These are phyloP conservation scores for Dactylonectria macrodidyma DNA, from an alignment of 2,329 filamentous ascomycete genomes.

Conservation along the genomic window DNA sequence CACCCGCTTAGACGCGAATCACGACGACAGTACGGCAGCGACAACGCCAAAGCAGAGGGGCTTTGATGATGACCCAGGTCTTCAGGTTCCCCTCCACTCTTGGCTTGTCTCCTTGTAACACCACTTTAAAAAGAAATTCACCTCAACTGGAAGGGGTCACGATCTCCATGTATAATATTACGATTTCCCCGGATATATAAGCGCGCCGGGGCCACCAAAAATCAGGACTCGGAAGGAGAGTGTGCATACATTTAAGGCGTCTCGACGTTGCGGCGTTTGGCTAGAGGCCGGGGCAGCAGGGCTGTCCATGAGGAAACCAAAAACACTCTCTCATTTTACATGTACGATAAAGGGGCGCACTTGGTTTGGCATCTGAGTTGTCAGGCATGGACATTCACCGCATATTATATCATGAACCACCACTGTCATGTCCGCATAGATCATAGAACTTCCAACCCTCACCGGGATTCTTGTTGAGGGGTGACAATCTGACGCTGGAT, in stretches of 20 bases:
- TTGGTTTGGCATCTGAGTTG: conserved; percentile 15
- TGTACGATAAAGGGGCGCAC: conserved; percentile 22
- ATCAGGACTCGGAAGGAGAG: not conserved
- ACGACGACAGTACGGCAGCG: not conserved
- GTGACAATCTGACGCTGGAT: conserved; percentile 18
- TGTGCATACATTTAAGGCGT: not conserved
- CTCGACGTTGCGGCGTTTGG: conserved; percentile 26
- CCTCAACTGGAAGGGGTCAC: not conserved
- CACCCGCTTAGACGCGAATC: conserved; percentile 49
- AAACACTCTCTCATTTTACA: conserved; percentile 17
- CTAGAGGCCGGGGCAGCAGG: not conserved
- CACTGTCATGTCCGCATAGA: conserved; percentile 4
- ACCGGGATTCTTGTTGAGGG: conserved; percentile 1
- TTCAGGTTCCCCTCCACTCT: not conserved
- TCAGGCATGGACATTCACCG: conserved; percentile 9
- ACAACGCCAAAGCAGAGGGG: not conserved
- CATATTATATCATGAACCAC: conserved; percentile 9
- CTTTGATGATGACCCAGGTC: not conserved
- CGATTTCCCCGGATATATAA: not conserved
- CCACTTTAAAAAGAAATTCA: conserved; percentile 5
- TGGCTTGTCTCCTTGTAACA: conserved; percentile 5
- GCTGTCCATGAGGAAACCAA: conserved; percentile 19
- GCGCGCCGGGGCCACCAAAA: conserved; percentile 1
- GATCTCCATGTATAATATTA: conserved; percentile 10
- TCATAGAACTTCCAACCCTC: conserved; percentile 14